Evolutionary conservation across 163 green algal species (phyloP), one percentile per base, ranked within the genome.

Genomic region (Coccomyxa subellipsoidea): DNA sequence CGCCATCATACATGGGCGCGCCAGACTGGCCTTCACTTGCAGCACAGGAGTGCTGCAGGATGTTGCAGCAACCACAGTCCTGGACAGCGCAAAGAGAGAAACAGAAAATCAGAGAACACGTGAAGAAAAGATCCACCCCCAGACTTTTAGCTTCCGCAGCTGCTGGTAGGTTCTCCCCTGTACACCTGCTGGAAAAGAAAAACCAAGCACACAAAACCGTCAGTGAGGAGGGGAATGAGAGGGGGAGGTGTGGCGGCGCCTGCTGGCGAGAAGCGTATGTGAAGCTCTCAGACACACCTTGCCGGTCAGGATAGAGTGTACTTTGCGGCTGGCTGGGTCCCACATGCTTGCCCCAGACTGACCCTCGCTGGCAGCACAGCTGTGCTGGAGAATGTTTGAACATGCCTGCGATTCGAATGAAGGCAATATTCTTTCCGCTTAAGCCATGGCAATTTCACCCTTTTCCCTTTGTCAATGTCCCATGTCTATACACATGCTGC

Each of bases 311-410:
- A 83, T 72, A 31, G 79, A 39, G n/a, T 38, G 69, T 0, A 84
- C 5, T 7, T 31, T 76, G 18, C 27, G 32, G 80, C 9, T 35
- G 71, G 18, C 54, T n/a, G 36, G 5, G n/a, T 81, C 75, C 73
- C 76, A 84, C 81, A 84, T 84, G 5, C 35, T 25, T 4, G 75
- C 35, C 35, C 81, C 81, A 27, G 36, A 73, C 70, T 87, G 84
- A 15, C 84, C 84, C 18, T 79, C 37, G 38, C 66, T 85, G 6
- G 80, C 73, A 8, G 81, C 37, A 80, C 84, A 87, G 47, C 37
- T 78, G 70, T 87, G 84, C 69, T 80, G 53, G n/a, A 87, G 38
- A 38, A 86, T 82, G 79, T 86, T 87, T 71, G 54, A 39, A 69
- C 80, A 84, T 15, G 29, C 47, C 76, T 81, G 76, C 76, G 31